Percentiles rank a stretch among this genome's conserved stretches.
These are phyloP conservation scores for Capsicum rhomboideum DNA, from an alignment of 257 asterid species.

Conservation along the genomic window DNA sequence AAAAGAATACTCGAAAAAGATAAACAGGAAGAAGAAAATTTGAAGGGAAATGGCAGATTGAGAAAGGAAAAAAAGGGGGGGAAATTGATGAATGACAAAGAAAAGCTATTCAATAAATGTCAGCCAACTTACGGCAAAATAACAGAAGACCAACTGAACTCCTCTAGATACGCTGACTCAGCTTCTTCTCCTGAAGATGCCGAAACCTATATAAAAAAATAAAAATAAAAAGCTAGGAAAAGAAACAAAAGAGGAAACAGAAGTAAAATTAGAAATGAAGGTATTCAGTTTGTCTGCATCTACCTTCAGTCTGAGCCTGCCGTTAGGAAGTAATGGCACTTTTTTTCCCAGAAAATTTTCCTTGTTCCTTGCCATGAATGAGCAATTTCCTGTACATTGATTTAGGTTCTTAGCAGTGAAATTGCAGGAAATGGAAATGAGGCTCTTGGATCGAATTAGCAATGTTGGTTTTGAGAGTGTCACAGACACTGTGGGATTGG, in stretches of 20 bases:
- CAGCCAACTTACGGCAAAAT: slow-evolving; percentile 62
- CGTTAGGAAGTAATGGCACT: neutral
- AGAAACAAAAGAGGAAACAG: neutral
- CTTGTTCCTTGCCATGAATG: neutral
- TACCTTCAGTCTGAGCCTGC: slow-evolving; percentile 14
- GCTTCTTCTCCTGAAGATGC: slow-evolving; percentile 57
- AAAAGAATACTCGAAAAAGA: neutral
- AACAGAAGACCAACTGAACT: slow-evolving; percentile 75
- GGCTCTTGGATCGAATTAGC: neutral
- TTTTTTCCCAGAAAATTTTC: neutral
- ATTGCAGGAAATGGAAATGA: neutral
- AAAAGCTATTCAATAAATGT: neutral
- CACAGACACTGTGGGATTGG: neutral
- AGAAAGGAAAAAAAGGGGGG: neutral
- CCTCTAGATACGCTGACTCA: slow-evolving; percentile 39
- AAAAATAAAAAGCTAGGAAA: neutral
- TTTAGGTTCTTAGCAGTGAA: neutral
- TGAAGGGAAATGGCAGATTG: neutral
- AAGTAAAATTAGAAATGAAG: neutral
- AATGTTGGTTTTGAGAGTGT: neutral
- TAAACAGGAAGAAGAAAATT: neutral
- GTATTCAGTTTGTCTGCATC: neutral
- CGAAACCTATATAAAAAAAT: slow-evolving; percentile 28
- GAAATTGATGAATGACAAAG: neutral
- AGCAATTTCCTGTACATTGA: neutral